Percentiles rank a stretch among this genome's conserved stretches.
Evolutionary conservation across 139 green algal genomes (phyloP).

Genomic region (Diplosphaera chodatii): DNA sequence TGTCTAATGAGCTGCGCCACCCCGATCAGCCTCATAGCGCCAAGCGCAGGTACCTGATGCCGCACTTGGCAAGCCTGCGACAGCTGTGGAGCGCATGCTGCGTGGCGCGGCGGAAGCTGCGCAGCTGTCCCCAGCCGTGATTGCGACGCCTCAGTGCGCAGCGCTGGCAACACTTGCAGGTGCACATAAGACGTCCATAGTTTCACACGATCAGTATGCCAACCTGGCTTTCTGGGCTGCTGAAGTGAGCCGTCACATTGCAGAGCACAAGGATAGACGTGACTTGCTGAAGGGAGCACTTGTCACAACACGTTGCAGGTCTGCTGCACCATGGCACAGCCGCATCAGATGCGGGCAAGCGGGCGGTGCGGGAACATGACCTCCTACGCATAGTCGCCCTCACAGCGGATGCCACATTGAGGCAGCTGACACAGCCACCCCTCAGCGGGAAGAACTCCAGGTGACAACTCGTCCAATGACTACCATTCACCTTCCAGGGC

Average conservation of each 20-base stretch:
- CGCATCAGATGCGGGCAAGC: conserved; percentile 19
- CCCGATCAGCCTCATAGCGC: no score
- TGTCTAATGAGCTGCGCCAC: no score
- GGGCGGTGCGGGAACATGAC: conserved; percentile 15
- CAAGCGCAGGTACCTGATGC: background rate
- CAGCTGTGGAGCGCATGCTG: background rate
- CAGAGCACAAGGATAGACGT: no score
- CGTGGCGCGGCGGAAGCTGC: background rate
- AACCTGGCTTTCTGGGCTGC: no score
- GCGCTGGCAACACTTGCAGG: background rate
- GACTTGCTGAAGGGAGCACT: no score
- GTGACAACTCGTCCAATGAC: no score
- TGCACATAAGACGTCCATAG: background rate
- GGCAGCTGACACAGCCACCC: conserved; percentile 1
- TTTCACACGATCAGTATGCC: no score
- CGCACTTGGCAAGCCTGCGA: background rate
- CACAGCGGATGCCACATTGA: conserved; percentile 6
- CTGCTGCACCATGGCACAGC: background rate
- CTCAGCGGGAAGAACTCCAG: conserved; percentile 16
- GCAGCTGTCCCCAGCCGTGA: background rate
- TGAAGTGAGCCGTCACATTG: no score
- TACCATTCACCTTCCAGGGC: no score
- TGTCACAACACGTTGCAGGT: no score
- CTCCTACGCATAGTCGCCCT: conserved; percentile 17
- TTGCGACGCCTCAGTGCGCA: background rate